A percentile compares a stretch with the other conserved stretches of the same genome.
phyloP scores from a whole-genome alignment of 305 asterid genomes.

The Lippia alba region DNA sequence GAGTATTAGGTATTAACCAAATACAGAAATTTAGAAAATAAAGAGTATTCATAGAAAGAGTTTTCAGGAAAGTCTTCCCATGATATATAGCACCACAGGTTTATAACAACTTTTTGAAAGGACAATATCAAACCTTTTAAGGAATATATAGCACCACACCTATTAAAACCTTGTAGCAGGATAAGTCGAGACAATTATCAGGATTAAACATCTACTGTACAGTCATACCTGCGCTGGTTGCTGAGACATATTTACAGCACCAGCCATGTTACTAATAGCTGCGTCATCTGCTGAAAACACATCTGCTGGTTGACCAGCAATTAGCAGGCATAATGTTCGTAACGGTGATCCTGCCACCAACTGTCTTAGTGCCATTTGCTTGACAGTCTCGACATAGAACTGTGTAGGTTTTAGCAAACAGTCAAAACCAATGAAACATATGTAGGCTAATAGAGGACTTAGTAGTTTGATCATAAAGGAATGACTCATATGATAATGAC shows the following conservation, averaged over 20 bases:
- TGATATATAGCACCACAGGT: constrained; percentile 15
- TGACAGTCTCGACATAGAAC: constrained; percentile 85
- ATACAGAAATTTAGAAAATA: constrained; percentile 19
- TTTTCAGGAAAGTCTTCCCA: constrained; percentile 23
- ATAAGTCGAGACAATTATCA: constrained; percentile 12
- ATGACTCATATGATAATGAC: constrained; percentile 20
- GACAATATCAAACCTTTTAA: neutral
- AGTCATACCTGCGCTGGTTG: constrained; percentile 65
- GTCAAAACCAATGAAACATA: constrained; percentile 22
- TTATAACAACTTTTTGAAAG: constrained; percentile 24
- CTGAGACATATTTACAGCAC: constrained; percentile 52
- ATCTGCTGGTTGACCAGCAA: constrained; percentile 89
- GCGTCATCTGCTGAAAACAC: constrained; percentile 65
- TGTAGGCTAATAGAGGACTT: constrained; percentile 24
- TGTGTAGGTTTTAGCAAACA: constrained; percentile 39
- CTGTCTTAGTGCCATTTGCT: constrained; percentile 84
- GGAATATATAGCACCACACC: constrained; percentile 15
- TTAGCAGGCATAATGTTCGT: constrained; percentile 83
- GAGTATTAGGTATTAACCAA: neutral
- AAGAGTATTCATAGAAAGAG: neutral
- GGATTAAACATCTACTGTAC: constrained; percentile 24
- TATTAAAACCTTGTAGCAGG: constrained; percentile 19
- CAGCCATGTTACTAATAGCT: constrained; percentile 48
- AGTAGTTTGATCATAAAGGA: constrained; percentile 19
- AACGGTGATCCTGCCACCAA: constrained; percentile 86